Evolutionary conservation across 2,329 filamentous ascomycete species (phyloP), one percentile per base, ranked within the genome.

Genomic region (Talaromyces islandicus): DNA sequence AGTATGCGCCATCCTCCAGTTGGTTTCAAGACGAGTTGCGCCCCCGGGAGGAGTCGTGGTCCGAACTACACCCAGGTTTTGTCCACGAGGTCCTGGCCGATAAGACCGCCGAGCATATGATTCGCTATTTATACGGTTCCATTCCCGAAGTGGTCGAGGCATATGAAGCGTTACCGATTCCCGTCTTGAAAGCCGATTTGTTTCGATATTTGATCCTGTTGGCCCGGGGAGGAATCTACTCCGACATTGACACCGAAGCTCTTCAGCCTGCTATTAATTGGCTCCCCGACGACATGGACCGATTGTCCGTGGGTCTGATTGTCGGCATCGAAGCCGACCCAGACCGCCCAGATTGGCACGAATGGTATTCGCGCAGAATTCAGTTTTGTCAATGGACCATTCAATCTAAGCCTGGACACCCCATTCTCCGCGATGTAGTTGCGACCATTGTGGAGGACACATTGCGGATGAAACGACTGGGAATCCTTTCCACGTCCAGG

Each of bases 371-470:
- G 64, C 89, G 94, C 62, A 86, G 93, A 64, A 92, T 99, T 63
- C 94, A 97, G 73, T 97, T 99, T 76, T 99, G 94, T 77, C 94
- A 99, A 75, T 99, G 94, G 94, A 99, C 94, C 1, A 97, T 99
- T 64, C 93, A 97, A 75, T 81, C 90, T 60, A 99, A 99, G 76
- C 89, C 93, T 0, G 94, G 94, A 11, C 94, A 99, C 73, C 94
- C 94, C 0, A 86, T 96, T 12, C 83, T 99, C 61, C 86, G 92
- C 63, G 91, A 97, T 63, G 85, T 96, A 62, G 91, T 99, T 32
- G 82, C 89, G 14, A 88, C 87, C 66, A 92, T 99, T 70, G 96
- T 93, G 0, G 83, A 90, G 64, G 86, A 92, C 72, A 90, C 92
- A 0, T 80, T 97, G 55, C 80, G 82, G 61, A 84, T 88, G 76